Evolutionary conservation across 768 basidiomycete species (phyloP).

Genomic region (Lyophyllum atratum): DNA sequence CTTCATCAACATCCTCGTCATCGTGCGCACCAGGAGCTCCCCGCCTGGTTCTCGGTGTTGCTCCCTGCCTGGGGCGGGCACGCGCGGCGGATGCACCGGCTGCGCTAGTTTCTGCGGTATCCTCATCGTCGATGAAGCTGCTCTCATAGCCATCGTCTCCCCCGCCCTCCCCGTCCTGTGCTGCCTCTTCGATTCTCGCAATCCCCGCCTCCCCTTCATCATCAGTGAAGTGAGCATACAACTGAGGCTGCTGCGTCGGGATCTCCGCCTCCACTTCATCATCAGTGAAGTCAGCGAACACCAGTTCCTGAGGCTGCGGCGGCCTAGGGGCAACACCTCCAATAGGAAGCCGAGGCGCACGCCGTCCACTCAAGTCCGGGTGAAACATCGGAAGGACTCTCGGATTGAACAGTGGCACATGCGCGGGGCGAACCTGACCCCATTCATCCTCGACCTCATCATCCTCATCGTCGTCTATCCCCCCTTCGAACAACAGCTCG

Average conservation of each 20-base stretch:
- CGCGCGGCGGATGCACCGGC: background rate
- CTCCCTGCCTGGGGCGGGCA: background rate
- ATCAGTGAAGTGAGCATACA: background rate
- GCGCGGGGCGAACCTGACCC: background rate
- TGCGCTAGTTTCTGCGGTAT: conserved; percentile 14
- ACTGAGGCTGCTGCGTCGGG: background rate
- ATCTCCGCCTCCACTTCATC: conserved; percentile 17
- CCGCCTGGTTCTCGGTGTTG: no score
- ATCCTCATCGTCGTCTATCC: conserved; percentile 4
- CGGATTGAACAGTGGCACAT: no score
- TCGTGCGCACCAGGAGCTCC: no score
- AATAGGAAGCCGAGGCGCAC: background rate
- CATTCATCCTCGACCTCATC: background rate
- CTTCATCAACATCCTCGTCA: conserved; percentile 3
- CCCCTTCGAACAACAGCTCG: background rate
- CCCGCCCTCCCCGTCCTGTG: conserved; percentile 18
- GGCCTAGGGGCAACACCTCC: no score
- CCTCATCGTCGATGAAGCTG: conserved; percentile 59
- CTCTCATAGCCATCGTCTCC: conserved; percentile 47
- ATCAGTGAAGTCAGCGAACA: background rate
- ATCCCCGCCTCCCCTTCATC: conserved; percentile 17
- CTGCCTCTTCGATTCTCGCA: conserved; percentile 15
- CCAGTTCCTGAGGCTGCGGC: no score
- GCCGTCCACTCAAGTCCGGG: no score
- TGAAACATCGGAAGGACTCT: background rate